These are phyloP conservation scores for Dryas drummondii DNA, from an alignment of 306 rosid genomes.

Conservation along the genomic window DNA sequence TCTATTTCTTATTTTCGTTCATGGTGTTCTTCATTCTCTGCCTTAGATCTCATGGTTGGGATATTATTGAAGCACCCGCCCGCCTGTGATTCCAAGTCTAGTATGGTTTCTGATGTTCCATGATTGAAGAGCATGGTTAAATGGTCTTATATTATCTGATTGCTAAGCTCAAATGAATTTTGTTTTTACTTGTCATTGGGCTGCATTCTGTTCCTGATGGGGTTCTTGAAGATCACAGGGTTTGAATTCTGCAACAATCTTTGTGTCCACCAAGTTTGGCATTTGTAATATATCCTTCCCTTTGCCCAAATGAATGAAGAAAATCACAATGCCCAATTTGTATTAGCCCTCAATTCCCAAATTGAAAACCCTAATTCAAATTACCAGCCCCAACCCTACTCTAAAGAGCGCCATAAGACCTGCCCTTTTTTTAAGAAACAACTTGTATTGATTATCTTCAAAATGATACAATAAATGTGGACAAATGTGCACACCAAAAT, in stretches of 20 bases:
- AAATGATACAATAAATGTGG: no score
- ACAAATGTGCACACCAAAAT: no score
- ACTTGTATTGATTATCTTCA: no score
- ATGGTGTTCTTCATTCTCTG: constrained; percentile 63
- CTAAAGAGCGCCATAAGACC: no score
- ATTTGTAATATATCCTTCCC: constrained; percentile 33
- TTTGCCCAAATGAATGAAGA: neutral
- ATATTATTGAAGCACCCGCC: constrained; percentile 33
- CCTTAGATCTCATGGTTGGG: constrained; percentile 38
- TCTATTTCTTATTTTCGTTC: constrained; percentile 51
- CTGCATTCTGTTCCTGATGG: constrained; percentile 56
- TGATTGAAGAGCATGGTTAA: constrained; percentile 30
- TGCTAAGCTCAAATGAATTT: constrained; percentile 56
- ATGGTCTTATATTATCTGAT: constrained; percentile 50
- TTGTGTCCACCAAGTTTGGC: constrained; percentile 60
- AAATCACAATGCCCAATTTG: no score
- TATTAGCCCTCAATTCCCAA: no score
- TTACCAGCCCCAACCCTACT: no score
- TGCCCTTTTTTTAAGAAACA: no score
- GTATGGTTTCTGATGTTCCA: constrained; percentile 17
- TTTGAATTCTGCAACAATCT: constrained; percentile 47
- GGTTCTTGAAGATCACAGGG: constrained; percentile 38
- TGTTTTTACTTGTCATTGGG: constrained; percentile 37
- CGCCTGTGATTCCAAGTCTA: constrained; percentile 27
- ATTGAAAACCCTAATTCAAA: no score